Base-by-base conservation (phyloP, 169 alveolate genomes). In the Eimeria praecox region DNA sequence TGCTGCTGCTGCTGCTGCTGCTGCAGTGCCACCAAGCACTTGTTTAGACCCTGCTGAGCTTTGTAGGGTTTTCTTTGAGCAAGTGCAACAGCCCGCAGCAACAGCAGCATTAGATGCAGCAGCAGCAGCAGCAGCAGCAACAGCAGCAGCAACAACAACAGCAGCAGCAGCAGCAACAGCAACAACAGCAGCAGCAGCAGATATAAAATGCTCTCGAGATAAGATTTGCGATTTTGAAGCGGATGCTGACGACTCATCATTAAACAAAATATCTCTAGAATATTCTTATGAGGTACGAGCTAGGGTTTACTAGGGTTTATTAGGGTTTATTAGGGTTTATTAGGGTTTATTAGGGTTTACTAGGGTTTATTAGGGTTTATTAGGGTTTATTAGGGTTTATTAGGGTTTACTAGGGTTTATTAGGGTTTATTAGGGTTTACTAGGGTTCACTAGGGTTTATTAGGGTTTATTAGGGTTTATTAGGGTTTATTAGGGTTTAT, bases 321-420 rank as follows among this genome's bases (percentile, higher is more conserved):
- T n/a, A n/a, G n/a, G n/a, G n/a, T n/a, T n/a, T n/a, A n/a, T n/a
- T 78, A 44, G 80, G 95, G 95, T 93, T 78, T 94, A 96, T 69
- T 46, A 44, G 89, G 69, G 89, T 40, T 44, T 80, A n/a, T n/a
- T n/a, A 46, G 69, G 64, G 64, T 46, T 80, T 44, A n/a, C n/a
- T n/a, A 49, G 56, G 12, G 56, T 49, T 49, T 49, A 12, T 49
- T 5, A 49, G 56, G 56, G 56, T 49, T 49, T 49, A 49, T 49
- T 8, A 49, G 56, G 56, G 56, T 49, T 49, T 49, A 49, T 49
- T 49, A 49, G 56, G n/a, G n/a, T n/a, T n/a, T n/a, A n/a, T n/a
- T n/a, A n/a, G n/a, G n/a, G n/a, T n/a, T n/a, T n/a, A n/a, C n/a
- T n/a, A n/a, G n/a, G n/a, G n/a, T n/a, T n/a, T n/a, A n/a, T n/a